Evolutionary conservation across 2,329 filamentous ascomycete species (phyloP).

Genomic region (Colletotrichum siamense): DNA sequence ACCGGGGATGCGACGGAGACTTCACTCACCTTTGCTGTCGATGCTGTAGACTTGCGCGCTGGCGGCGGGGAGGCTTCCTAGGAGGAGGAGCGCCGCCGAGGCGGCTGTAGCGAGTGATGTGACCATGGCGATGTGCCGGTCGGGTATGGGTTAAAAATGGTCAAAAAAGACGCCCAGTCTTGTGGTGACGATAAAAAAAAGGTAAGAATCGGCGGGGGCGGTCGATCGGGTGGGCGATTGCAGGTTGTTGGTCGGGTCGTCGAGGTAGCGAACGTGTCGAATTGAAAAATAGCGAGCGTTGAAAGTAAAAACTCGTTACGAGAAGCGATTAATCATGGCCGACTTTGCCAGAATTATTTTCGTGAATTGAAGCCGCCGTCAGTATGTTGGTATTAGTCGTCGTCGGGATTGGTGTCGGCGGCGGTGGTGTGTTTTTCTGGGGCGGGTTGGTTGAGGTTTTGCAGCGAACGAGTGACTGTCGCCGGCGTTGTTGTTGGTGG

Average conservation of each 20-base stretch:
- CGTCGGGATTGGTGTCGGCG: background rate
- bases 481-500: background rate
- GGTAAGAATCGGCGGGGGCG: background rate
- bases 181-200: background rate
- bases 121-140: slow-evolving; percentile 20
- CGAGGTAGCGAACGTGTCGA: background rate
- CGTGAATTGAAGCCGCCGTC: background rate
- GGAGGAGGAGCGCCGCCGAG: slow-evolving; percentile 15
- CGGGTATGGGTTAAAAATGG: background rate
- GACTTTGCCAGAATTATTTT: background rate
- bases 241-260: background rate
- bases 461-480: background rate
- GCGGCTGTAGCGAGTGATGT: slow-evolving; percentile 10
- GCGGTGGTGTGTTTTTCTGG: background rate
- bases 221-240: background rate
- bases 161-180: background rate
- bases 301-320: background rate
- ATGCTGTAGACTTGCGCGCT: slow-evolving; percentile 35
- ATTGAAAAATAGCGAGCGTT: background rate
- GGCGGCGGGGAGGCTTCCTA: slow-evolving; percentile 14
- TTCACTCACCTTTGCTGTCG: slow-evolving; percentile 32
- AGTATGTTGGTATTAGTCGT: background rate
- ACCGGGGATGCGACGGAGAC: background rate
- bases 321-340: slow-evolving; percentile 3
- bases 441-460: background rate